These are phyloP conservation scores for Rhizopus stolonifer DNA, from an alignment of 371 early-diverging fungal genomes.

Conservation along the genomic window DNA sequence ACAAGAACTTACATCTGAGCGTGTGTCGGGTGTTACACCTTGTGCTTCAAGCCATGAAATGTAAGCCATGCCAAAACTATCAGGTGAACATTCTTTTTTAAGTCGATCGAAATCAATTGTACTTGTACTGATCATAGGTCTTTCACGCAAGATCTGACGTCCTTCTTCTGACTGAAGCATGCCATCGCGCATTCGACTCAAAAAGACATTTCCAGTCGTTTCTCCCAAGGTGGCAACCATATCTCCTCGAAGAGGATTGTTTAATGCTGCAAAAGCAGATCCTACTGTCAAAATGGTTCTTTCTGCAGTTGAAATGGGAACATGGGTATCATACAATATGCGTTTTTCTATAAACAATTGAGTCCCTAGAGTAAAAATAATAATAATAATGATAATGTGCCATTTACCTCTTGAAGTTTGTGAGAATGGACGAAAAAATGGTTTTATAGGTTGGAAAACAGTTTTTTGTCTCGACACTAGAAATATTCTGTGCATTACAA, in stretches of 20 bases:
- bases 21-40: conserved; percentile 81
- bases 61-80: conserved; percentile 88
- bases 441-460: too few species aligned
- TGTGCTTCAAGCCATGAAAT: conserved; percentile 75
- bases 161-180: conserved; percentile 81
- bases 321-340: conserved; percentile 55
- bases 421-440: too few species aligned
- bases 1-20: conserved; percentile 62
- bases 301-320: conserved; percentile 57
- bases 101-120: conserved; percentile 67
- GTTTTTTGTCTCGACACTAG: too few species aligned
- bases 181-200: conserved; percentile 68
- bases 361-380: conserved; percentile 1
- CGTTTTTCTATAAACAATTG: background rate
- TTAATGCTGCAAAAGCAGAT: conserved; percentile 76
- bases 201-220: conserved; percentile 70
- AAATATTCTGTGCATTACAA: too few species aligned
- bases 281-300: conserved; percentile 66
- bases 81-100: conserved; percentile 58
- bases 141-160: conserved; percentile 77
- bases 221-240: conserved; percentile 94
- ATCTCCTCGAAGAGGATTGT: conserved; percentile 80
- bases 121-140: conserved; percentile 72
- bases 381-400: background rate
- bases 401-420: background rate